Percentiles rank a stretch among this genome's conserved stretches.
These are phyloP conservation scores for Puccinia novopanici DNA, from an alignment of 1,284 basidiomycete species.

Conservation along the genomic window DNA sequence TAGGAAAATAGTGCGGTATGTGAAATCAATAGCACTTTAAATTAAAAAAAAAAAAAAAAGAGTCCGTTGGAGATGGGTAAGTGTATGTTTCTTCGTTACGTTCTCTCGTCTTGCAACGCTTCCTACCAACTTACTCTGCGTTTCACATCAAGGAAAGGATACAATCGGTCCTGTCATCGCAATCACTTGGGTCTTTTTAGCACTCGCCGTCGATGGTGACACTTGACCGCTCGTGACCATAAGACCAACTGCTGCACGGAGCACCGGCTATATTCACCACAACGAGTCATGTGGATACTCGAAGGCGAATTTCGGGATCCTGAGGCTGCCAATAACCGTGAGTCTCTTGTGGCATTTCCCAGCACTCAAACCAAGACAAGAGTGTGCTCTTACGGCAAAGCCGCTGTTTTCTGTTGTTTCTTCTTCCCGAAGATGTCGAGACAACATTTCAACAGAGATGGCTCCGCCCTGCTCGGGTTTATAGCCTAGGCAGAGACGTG, in stretches of 20 bases:
- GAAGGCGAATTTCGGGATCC: conserved; percentile 6
- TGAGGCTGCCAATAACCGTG: not conserved
- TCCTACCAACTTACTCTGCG: too few species aligned
- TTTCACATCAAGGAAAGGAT: too few species aligned
- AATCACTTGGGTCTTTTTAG: not conserved
- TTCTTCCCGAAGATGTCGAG: not conserved
- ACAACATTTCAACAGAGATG: not conserved
- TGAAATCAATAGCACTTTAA: too few species aligned
- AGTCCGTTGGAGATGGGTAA: too few species aligned
- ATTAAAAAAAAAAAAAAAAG: too few species aligned
- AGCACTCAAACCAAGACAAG: not conserved
- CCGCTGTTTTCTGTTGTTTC: too few species aligned
- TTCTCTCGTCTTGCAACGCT: too few species aligned
- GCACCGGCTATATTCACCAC: not conserved
- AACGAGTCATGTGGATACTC: conserved; percentile 11
- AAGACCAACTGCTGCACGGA: too few species aligned
- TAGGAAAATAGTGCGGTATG: too few species aligned
- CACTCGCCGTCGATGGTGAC: not conserved
- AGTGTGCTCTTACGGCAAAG: not conserved
- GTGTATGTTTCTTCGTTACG: too few species aligned
- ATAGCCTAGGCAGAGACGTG: conserved; percentile 28
- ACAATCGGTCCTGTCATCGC: not conserved
- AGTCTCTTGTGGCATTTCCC: not conserved
- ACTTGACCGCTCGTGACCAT: not conserved
- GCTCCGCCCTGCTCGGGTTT: conserved; percentile 26